Evolutionary conservation across 805 yeast species (phyloP), one percentile per base, ranked within the genome.

Genomic region (Priceomyces fermenticarens): DNA sequence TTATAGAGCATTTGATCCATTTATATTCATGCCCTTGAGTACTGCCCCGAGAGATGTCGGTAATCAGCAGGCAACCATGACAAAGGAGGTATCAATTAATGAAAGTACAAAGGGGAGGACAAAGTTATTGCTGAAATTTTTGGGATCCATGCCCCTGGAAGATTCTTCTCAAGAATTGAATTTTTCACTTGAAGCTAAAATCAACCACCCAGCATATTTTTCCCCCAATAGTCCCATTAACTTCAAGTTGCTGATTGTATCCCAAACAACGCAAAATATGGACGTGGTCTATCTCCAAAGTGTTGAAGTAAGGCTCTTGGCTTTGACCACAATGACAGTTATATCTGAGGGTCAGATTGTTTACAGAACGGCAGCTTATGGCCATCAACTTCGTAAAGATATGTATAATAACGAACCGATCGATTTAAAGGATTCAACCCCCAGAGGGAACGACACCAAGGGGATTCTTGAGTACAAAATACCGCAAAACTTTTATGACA

Each of bases 11-110:
- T 54, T 53, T 36, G 70, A 70, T 35, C 83, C 81, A 3, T 77
- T 83, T 47, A 59, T 65, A 2, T 78, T 82, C 46, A 55, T 77
- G 25, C 86, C 87, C 0, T 54, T 72, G 29, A 79, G 64, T 52
- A 20, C 25, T 20, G 25, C 25, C 25, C 25, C 25, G 4, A 20
- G 8, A 8, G 25, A 20, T 4, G 7, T 20, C 7, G 25, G 25
- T 8, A 4, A 20, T 20, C 25, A 60, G 26, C 70, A 71, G 41
- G 67, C 67, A 12, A 80, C 67, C 54, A 65, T 71, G 6, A 60
- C 82, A 17, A 67, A 67, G 42, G 72, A 67, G 25, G 42, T 70
- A 37, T 52, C 58, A 1, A 64, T 75, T 43, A 54, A 46, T 28
- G 60, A 67, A 43, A 54, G 75, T 36, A 55, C 70, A 29, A 77